Evolutionary conservation across 441 rosid species (phyloP).

Genomic region (Manihot esculenta): DNA sequence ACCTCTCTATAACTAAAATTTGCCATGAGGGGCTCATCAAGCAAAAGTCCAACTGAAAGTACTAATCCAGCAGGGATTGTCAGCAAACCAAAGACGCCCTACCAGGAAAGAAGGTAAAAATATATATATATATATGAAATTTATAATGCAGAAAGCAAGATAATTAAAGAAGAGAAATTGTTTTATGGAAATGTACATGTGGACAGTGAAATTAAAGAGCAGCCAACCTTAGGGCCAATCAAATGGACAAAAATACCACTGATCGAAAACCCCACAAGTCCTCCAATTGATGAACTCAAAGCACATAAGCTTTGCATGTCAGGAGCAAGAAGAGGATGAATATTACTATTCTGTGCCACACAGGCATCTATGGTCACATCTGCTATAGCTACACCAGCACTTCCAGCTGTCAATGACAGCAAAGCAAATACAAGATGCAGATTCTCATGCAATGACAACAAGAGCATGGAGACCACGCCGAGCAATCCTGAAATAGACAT

Average conservation of each 20-base stretch:
- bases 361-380: constrained; percentile 99
- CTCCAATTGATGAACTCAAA: constrained; percentile 72
- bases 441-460: constrained; percentile 59
- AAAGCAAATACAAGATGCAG: constrained; percentile 72
- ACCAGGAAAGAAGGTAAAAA: constrained; percentile 20
- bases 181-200: constrained; percentile 10
- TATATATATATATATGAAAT: constrained; percentile 11
- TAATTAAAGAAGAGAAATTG: background rate
- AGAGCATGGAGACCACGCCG: constrained; percentile 69
- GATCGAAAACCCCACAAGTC: constrained; percentile 67
- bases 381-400: constrained; percentile 81
- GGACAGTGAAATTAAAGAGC: constrained; percentile 2
- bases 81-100: constrained; percentile 92
- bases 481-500: constrained; percentile 60
- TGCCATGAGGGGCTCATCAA: constrained; percentile 55
- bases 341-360: constrained; percentile 81
- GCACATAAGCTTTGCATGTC: constrained; percentile 97
- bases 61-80: constrained; percentile 71
- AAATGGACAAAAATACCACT: constrained; percentile 89
- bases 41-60: constrained; percentile 59
- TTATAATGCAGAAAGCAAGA: background rate
- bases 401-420: constrained; percentile 60
- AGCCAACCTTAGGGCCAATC: constrained; percentile 79
- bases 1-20: constrained; percentile 72
- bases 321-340: constrained; percentile 77